Evolutionary conservation across 176 grass and related monocot species (phyloP), one percentile per base, ranked within the genome.

Genomic region (Miscanthus lutarioriparius): DNA sequence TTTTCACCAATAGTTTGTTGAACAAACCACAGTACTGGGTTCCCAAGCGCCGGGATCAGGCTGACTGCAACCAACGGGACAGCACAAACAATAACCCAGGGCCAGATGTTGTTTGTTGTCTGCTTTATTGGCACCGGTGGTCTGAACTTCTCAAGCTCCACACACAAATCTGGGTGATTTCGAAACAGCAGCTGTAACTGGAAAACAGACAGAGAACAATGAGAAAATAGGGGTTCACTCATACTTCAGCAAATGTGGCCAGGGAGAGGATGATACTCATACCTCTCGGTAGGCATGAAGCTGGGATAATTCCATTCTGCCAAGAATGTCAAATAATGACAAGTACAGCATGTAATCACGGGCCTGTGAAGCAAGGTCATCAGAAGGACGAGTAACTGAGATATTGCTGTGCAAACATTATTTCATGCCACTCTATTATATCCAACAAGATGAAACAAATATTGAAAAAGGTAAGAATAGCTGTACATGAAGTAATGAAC

Each of bases 181-280:
- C 32, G 79, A 37, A 95, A 95, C 56, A 92, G 82, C 32, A 86
- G 45, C 22, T 84, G 72, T 68, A 95, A 45, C 93, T 95, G 82
- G 30, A 72, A 14, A 85, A 83, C 69, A 80, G 28, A 15, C 62
- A 64, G 62, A 64, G 26, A 64, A 6, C 12, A 64, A 64, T 28
- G 65, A 39, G 49, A 6, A 6, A 6, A 26, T 7, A 67, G 19
- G 23, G 43, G 20, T 72, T 49, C 44, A 43, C 25, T 11, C 2
- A 47, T 26, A n/a, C 12, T 26, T 67, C 78, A 17, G 68, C 26
- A 2, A 68, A 26, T 78, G 9, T 4, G n/a, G 20, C 1, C 2
- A 43, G 4, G 13, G 39, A 59, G 20, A 68, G 8, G 17, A 53
- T 44, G 25, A 0, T 5, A 62, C 19, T 17, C 33, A 8, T 72